Conservation (phyloP, 768 basidiomycete genomes). For the Lactarius sp. region DNA sequence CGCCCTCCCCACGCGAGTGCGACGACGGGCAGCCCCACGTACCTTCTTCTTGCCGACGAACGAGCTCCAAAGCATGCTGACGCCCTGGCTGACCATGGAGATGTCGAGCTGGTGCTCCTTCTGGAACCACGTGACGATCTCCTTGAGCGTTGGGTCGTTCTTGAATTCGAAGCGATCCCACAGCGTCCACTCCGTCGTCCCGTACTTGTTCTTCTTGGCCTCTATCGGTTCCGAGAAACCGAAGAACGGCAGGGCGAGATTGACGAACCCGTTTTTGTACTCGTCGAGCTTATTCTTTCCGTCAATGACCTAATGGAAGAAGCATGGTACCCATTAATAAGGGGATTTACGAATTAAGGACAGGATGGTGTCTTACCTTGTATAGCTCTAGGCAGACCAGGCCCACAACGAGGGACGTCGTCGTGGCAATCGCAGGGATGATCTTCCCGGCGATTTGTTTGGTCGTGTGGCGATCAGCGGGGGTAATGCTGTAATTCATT, state of each 20-base stretch:
- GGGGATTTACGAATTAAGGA: not conserved
- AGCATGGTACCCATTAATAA: not conserved
- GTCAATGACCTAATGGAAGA: constrained; percentile 71
- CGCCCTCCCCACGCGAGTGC: not conserved
- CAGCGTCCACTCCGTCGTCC: constrained; percentile 87
- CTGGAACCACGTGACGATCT: constrained; percentile 82
- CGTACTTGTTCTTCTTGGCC: constrained; percentile 85
- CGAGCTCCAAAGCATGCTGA: constrained; percentile 96
- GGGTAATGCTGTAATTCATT: constrained; percentile 85
- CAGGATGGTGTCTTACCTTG: constrained; percentile 53
- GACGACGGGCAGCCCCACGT: constrained; percentile 24
- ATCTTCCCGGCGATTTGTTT: constrained; percentile 99
- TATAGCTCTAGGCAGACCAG: constrained; percentile 94
- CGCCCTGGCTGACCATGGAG: constrained; percentile 94
- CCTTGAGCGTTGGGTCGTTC: constrained; percentile 81
- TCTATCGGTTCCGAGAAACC: constrained; percentile 97
- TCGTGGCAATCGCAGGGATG: constrained; percentile 99
- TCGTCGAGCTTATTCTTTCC: constrained; percentile 89
- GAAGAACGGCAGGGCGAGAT: constrained; percentile 96
- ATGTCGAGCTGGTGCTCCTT: constrained; percentile 80
- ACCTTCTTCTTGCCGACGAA: constrained; percentile 95
- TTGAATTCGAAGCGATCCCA: constrained; percentile 97
- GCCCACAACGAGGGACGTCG: constrained; percentile 93
- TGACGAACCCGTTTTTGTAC: constrained; percentile 98
- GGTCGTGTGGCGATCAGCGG: constrained; percentile 86